Evolutionary conservation across 208 protist genomes (phyloP).

Genomic region (Trypanosoma vivax): DNA sequence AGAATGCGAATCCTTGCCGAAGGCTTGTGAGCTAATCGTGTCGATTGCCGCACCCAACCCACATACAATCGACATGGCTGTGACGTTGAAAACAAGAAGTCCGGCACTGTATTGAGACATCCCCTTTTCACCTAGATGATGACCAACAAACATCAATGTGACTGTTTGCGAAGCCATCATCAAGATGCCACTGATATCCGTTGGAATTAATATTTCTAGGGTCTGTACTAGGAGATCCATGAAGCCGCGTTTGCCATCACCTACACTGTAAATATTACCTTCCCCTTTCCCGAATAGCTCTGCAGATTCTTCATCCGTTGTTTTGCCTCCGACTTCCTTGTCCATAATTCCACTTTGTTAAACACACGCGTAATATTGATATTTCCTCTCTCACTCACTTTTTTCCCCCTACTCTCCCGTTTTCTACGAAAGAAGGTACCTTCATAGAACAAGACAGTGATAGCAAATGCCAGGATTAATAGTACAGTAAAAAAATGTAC

Average conservation of each 20-base stretch:
- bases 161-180: slow-evolving; percentile 64
- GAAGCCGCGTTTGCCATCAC: neutral
- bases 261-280: neutral
- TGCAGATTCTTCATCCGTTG: neutral
- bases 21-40: slow-evolving; percentile 68
- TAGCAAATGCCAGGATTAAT: too few relatives aligned
- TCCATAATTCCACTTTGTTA: too few relatives aligned
- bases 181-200: slow-evolving; percentile 47
- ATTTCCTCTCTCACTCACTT: too few relatives aligned
- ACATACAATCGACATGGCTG: slow-evolving; percentile 48
- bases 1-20: slow-evolving; percentile 40
- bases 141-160: slow-evolving; percentile 47
- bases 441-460: too few relatives aligned
- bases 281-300: too few relatives aligned
- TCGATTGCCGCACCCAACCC: slow-evolving; percentile 63
- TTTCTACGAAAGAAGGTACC: too few relatives aligned
- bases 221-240: slow-evolving; percentile 17
- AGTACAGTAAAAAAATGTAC: too few relatives aligned
- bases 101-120: slow-evolving; percentile 54
- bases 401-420: too few relatives aligned
- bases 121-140: slow-evolving; percentile 23
- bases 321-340: too few relatives aligned
- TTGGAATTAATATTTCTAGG: slow-evolving; percentile 55
- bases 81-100: slow-evolving; percentile 66
- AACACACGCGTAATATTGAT: too few relatives aligned